Evolutionary conservation across 1,284 basidiomycete species (phyloP).

Genomic region (Pholiota adiposa): DNA sequence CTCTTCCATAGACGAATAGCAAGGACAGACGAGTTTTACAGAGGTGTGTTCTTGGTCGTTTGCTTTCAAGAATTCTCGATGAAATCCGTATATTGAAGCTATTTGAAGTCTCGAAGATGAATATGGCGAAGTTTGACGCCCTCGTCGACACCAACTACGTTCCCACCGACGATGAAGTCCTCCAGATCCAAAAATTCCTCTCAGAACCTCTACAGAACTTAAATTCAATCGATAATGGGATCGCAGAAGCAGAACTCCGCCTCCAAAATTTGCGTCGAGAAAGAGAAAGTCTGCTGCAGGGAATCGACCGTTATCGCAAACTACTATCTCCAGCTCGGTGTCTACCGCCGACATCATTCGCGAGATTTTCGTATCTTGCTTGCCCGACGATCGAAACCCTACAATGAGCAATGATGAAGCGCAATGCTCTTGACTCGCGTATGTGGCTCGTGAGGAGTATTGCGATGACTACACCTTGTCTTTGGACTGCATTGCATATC

Average conservation of each 20-base stretch:
- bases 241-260: not conserved
- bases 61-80: too few relatives aligned
- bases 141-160: slow-evolving; percentile 1
- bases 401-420: slow-evolving; percentile 18
- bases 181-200: not conserved
- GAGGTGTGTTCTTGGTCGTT: too few relatives aligned
- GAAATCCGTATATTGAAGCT: too few relatives aligned
- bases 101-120: not conserved
- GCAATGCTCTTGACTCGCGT: slow-evolving; percentile 14
- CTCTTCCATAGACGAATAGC: too few relatives aligned
- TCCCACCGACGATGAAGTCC: slow-evolving; percentile 6
- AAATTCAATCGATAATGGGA: not conserved
- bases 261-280: not conserved
- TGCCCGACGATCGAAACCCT: slow-evolving; percentile 23
- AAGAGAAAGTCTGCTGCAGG: not conserved
- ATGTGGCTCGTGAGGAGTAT: slow-evolving; percentile 11
- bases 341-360: slow-evolving; percentile 23
- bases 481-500: slow-evolving; percentile 17
- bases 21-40: too few relatives aligned
- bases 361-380: slow-evolving; percentile 24
- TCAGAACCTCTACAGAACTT: not conserved
- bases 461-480: slow-evolving; percentile 7
- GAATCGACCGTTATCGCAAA: slow-evolving; percentile 2
- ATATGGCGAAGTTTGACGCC: not conserved
- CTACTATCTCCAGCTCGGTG: slow-evolving; percentile 21